phyloP scores from a whole-genome alignment of 768 basidiomycete genomes.

The Trametes sanguinea region DNA sequence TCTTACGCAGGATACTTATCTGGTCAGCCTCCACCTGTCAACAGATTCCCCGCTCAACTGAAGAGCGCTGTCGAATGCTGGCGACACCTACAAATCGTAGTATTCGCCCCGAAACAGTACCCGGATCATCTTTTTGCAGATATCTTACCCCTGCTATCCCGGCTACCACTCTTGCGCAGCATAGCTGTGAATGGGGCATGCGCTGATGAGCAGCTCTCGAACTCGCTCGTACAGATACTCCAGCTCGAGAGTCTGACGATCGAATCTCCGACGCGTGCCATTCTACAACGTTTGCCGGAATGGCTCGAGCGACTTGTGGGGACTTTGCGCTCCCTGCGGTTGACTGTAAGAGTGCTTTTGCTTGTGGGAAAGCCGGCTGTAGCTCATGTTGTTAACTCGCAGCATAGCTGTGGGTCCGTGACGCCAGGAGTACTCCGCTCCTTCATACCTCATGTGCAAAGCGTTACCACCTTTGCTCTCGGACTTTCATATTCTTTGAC shows the following conservation, averaged over 20 bases:
- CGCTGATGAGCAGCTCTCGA: slow-evolving; percentile 10
- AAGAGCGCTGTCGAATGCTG: slow-evolving; percentile 24
- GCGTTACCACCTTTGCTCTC: slow-evolving; percentile 43
- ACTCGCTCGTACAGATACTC: slow-evolving; percentile 17
- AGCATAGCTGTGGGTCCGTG: slow-evolving; percentile 65
- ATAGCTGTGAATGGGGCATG: slow-evolving; percentile 23
- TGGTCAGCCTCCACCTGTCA: slow-evolving; percentile 9
- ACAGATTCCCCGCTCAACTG: slow-evolving; percentile 20
- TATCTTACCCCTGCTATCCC: slow-evolving; percentile 13
- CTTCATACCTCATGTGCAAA: slow-evolving; percentile 40
- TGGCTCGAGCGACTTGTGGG: slow-evolving; percentile 44
- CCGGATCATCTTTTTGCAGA: slow-evolving; percentile 18
- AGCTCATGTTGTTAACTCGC: neutral
- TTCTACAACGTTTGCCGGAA: slow-evolving; percentile 30
- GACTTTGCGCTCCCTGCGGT: slow-evolving; percentile 41
- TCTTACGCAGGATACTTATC: slow-evolving; percentile 37
- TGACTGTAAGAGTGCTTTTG: slow-evolving; percentile 39
- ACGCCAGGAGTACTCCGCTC: slow-evolving; percentile 59
- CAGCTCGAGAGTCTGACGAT: slow-evolving; percentile 26
- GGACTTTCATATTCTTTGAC: slow-evolving; percentile 63
- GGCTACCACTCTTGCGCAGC: slow-evolving; percentile 10
- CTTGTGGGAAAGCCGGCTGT: neutral
- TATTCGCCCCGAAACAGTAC: slow-evolving; percentile 16
- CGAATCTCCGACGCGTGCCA: slow-evolving; percentile 23
- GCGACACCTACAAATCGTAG: slow-evolving; percentile 23